Percentiles rank a stretch among this genome's conserved stretches.
These are phyloP conservation scores for Scutellaria galericulata DNA, from an alignment of 257 asterid genomes.

Conservation along the genomic window DNA sequence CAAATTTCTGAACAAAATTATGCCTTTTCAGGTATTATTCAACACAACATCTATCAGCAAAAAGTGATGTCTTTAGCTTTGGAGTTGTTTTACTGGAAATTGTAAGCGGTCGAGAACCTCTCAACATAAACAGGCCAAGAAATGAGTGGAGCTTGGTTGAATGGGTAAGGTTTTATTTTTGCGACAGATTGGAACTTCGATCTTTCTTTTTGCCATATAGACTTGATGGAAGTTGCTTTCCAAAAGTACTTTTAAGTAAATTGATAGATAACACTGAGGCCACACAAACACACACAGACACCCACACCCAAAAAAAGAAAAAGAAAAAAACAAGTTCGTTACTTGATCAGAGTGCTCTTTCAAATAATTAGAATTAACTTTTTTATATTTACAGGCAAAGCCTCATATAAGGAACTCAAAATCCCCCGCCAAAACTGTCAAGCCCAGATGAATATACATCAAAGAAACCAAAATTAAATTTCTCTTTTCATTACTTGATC, in stretches of 20 bases:
- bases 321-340: no score
- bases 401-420: conserved; percentile 70
- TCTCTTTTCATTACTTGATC: background rate
- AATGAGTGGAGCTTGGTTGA: conserved; percentile 85
- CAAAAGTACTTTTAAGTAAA: conserved; percentile 1
- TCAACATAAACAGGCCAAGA: conserved; percentile 72
- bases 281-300: background rate
- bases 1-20: conserved; percentile 20
- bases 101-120: conserved; percentile 82
- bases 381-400: conserved; percentile 57
- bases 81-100: conserved; percentile 73
- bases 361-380: background rate
- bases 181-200: background rate
- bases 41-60: conserved; percentile 77
- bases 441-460: background rate
- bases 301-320: no score
- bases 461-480: conserved; percentile 4
- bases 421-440: background rate
- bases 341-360: no score
- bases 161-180: conserved; percentile 65
- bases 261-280: background rate
- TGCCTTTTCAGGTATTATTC: conserved; percentile 68
- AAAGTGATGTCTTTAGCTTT: conserved; percentile 90
- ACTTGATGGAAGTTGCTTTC: background rate
- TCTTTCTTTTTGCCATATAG: background rate